Conservation (phyloP, 1,139 yeast genomes). For the Debaryomycetaceae sp. region DNA sequence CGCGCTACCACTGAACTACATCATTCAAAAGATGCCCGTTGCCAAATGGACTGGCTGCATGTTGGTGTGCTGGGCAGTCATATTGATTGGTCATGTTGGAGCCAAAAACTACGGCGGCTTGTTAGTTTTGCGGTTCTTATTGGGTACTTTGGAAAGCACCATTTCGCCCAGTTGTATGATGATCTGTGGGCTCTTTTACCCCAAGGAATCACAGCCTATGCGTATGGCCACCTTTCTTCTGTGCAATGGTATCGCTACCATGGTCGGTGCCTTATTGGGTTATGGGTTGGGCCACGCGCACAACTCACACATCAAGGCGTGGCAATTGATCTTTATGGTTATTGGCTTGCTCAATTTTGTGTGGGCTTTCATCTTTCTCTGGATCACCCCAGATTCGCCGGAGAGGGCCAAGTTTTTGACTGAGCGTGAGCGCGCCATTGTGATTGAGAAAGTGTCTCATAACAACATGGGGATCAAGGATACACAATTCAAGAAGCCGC, state of each 20-base stretch:
- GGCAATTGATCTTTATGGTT: constrained; percentile 38
- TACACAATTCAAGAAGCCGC: constrained; percentile 16
- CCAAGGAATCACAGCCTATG: constrained; percentile 29
- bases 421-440: constrained; percentile 30
- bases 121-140: constrained; percentile 43
- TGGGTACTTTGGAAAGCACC: constrained; percentile 35
- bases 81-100: constrained; percentile 48
- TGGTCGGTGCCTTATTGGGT: constrained; percentile 27
- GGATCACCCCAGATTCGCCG: constrained; percentile 38
- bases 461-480: constrained; percentile 25
- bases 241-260: constrained; percentile 27
- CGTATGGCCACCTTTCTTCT: constrained; percentile 28
- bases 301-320: constrained; percentile 16
- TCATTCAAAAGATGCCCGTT: constrained; percentile 50
- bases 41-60: constrained; percentile 46
- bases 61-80: constrained; percentile 48
- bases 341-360: constrained; percentile 37
- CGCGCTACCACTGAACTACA: constrained; percentile 49
- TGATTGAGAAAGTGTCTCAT: constrained; percentile 19
- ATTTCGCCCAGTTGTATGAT: constrained; percentile 31
- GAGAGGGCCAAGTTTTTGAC: constrained; percentile 33
- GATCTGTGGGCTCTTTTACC: constrained; percentile 19
- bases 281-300: constrained; percentile 33
- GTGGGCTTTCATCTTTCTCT: constrained; percentile 21
- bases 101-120: constrained; percentile 41